Base-by-base conservation (phyloP, 768 basidiomycete species). In the Amanita molliuscula region DNA sequence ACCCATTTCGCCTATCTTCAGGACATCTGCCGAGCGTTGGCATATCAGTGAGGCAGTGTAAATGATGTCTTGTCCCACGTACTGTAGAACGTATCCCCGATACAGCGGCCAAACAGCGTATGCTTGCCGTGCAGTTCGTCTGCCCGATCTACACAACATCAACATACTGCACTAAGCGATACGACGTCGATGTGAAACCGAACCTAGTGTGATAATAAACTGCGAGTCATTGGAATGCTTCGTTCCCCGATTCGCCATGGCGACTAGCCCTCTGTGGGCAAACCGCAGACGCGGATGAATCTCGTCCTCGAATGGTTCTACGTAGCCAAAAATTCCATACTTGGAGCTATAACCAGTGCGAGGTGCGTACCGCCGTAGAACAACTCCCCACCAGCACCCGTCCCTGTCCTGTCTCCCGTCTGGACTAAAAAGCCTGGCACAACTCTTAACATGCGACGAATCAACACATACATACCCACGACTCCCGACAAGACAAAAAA, bases 61-160 rank as follows among this genome's bases (percentile, higher is more conserved):
- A 8, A 26, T 20, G 18, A 20, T 11, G 16, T 1, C 3, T 9
- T 7, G 9, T 37, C 43, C 10, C 29, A 74, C 83, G 58, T 64
- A 90, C 91, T 95, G 67, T 84, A 95, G 36, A 95, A 68, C 0
- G 91, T 93, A 60, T 93, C 89, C 3, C 91, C 91, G 11, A 91
- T 76, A 47, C 81, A 77, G 42, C 90, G 77, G n/a, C 94, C 95
- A 54, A 97, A 99, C 7, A 97, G 65, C 0, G 96, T 98, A 59
- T 97, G 88, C 62, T 94, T 96, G 38, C 88, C 89, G 44, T 97
- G 86, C 9, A 99, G 69, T 63, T 94, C 94, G 50, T 95, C 91
- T 4, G 94, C 88, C 25, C 88, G 76, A 61, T 95, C 91, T 91
- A 51, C 16, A 35, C 25, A 26, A 18, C n/a, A 49, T 35, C 23